Evolutionary conservation across 805 yeast species (phyloP).

Genomic region (Myxozyma monticola): DNA sequence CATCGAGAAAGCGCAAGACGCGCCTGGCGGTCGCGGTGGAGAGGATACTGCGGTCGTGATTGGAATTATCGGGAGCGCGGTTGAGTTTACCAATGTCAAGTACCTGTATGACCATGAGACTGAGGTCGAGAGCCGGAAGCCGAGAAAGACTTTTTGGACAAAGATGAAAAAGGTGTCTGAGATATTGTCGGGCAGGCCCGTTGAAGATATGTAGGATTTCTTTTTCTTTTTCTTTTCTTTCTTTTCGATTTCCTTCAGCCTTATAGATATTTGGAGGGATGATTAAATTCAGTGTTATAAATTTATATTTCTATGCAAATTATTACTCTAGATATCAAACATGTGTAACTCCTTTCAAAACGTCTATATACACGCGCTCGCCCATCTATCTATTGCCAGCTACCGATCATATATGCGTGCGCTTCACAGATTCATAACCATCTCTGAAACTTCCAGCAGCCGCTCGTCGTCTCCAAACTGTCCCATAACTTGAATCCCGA

Average conservation of each 20-base stretch:
- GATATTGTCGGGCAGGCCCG: conserved; percentile 22
- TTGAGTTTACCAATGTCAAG: conserved; percentile 71
- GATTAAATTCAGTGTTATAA: not conserved
- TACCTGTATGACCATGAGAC: conserved; percentile 86
- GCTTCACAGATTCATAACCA: conserved; percentile 14
- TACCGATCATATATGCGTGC: too few species aligned
- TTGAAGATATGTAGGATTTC: not conserved
- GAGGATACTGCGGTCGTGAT: conserved; percentile 70
- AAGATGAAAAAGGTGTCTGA: conserved; percentile 57
- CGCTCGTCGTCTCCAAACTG: conserved; percentile 79
- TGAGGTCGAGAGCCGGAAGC: conserved; percentile 76
- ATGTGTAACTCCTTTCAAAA: not conserved
- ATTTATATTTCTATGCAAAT: not conserved
- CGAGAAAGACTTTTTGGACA: conserved; percentile 84
- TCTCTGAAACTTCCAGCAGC: conserved; percentile 50
- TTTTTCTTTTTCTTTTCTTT: not conserved
- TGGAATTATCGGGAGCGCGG: conserved; percentile 77
- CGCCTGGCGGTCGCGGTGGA: conserved; percentile 12
- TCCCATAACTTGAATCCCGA: conserved; percentile 80
- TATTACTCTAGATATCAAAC: not conserved
- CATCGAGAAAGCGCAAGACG: conserved; percentile 57
- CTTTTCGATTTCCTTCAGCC: not conserved
- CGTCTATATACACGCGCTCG: not conserved
- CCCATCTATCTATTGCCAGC: not conserved
- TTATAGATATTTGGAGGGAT: not conserved